phyloP scores from a whole-genome alignment of 2,329 filamentous ascomycete genomes.

The Diplocarpon rosae region DNA sequence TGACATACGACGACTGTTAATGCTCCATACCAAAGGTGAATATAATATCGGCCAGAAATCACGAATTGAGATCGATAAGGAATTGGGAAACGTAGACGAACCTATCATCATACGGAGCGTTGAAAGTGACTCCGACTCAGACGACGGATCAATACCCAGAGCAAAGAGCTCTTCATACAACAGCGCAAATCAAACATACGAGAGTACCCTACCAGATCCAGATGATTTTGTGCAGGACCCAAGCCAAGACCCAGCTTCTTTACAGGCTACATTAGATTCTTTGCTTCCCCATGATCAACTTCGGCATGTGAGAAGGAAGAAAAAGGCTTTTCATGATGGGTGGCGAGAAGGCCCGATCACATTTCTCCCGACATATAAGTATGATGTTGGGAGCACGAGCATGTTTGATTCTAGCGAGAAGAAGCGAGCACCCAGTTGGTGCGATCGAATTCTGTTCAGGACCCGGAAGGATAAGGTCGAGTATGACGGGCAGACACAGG shows the following conservation, averaged over 20 bases:
- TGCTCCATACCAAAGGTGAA: conserved; percentile 70
- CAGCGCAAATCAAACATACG: conserved; percentile 28
- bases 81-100: conserved; percentile 35
- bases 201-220: conserved; percentile 42
- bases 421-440: conserved; percentile 87
- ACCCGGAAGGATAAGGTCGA: conserved; percentile 59
- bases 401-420: conserved; percentile 96
- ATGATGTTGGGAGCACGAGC: conserved; percentile 86
- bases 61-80: conserved; percentile 24
- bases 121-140: conserved; percentile 37
- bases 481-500: conserved; percentile 51
- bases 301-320: conserved; percentile 55
- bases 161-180: conserved; percentile 20
- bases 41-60: conserved; percentile 46
- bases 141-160: conserved; percentile 19
- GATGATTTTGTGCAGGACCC: conserved; percentile 59
- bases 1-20: conserved; percentile 76
- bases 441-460: conserved; percentile 82
- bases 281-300: conserved; percentile 87
- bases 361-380: conserved; percentile 95
- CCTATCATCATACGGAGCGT: conserved; percentile 35
- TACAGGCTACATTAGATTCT: conserved; percentile 81
- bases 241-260: conserved; percentile 67
- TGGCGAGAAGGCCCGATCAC: conserved; percentile 83
- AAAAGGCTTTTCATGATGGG: conserved; percentile 80